Conservation (phyloP, 2,329 filamentous ascomycete species). For the Penicillium janthinellum region DNA sequence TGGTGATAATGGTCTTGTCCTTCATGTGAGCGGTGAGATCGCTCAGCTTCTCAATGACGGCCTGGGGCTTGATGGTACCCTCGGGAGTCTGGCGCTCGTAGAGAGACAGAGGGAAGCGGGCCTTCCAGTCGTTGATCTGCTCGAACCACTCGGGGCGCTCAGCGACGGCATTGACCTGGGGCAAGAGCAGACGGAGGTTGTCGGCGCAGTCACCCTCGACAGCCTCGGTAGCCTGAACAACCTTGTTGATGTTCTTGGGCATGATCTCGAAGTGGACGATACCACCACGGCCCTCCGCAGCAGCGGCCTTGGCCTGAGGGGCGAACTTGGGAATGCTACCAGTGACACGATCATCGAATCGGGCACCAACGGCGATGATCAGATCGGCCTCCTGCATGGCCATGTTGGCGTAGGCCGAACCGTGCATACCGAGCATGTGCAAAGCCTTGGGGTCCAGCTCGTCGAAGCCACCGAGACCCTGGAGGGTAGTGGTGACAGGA, state of each 20-base stretch:
- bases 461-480: conserved; percentile 88
- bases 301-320: conserved; percentile 81
- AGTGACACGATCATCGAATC: conserved; percentile 96
- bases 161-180: conserved; percentile 64
- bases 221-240: conserved; percentile 92
- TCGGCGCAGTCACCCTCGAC: conserved; percentile 87
- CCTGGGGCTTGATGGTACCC: conserved; percentile 90
- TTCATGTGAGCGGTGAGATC: conserved; percentile 79
- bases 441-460: conserved; percentile 92
- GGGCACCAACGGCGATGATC: conserved; percentile 88
- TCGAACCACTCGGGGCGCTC: conserved; percentile 83
- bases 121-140: conserved; percentile 89
- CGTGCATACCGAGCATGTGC: conserved; percentile 99
- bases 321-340: conserved; percentile 81
- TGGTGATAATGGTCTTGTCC: conserved; percentile 82
- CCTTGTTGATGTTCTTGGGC: conserved; percentile 99
- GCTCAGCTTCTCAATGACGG: conserved; percentile 86
- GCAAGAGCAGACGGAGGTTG: conserved; percentile 75
- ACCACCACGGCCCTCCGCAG: conserved; percentile 80
- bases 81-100: conserved; percentile 77
- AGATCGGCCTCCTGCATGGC: conserved; percentile 96
- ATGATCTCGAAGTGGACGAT: conserved; percentile 98
- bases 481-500: conserved; percentile 93
- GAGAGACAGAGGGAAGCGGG: conserved; percentile 78
- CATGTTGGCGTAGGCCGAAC: conserved; percentile 96